phyloP scores from a whole-genome alignment of 78 protist genomes.

The Dictyostelium brefeldianum region DNA sequence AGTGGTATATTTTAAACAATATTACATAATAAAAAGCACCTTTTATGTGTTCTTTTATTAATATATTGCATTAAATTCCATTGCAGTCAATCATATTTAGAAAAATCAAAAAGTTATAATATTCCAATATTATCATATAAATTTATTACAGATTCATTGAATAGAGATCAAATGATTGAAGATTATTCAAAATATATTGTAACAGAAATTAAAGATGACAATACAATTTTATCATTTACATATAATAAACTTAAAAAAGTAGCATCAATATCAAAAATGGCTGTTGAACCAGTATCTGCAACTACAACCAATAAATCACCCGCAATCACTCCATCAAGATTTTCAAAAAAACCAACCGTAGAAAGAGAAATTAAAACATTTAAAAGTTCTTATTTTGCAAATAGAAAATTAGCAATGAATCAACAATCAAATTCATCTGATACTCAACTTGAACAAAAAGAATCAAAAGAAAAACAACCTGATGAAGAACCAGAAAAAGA shows the following conservation, averaged over 20 bases:
- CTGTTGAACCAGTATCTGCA: no score
- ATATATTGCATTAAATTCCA: no score
- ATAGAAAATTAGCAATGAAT: slow-evolving; percentile 1
- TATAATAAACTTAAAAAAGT: not conserved
- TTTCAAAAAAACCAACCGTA: no score
- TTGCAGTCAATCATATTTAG: not conserved
- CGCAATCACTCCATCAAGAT: no score
- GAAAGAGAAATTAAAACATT: not conserved
- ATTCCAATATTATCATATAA: slow-evolving; percentile 17
- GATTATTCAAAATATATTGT: not conserved
- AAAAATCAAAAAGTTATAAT: slow-evolving; percentile 1
- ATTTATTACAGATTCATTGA: not conserved
- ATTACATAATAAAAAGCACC: no score
- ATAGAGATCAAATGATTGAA: not conserved
- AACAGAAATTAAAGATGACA: not conserved
- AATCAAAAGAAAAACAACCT: no score
- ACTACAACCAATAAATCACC: no score
- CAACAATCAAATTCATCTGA: not conserved
- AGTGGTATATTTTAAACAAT: not conserved
- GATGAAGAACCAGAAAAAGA: no score
- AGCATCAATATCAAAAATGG: no score
- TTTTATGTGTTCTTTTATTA: no score
- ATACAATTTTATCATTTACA: not conserved
- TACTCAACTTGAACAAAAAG: not conserved
- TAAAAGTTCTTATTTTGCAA: not conserved